These are phyloP conservation scores for Ogataea methanolica DNA, from an alignment of 805 yeast species.

Conservation along the genomic window DNA sequence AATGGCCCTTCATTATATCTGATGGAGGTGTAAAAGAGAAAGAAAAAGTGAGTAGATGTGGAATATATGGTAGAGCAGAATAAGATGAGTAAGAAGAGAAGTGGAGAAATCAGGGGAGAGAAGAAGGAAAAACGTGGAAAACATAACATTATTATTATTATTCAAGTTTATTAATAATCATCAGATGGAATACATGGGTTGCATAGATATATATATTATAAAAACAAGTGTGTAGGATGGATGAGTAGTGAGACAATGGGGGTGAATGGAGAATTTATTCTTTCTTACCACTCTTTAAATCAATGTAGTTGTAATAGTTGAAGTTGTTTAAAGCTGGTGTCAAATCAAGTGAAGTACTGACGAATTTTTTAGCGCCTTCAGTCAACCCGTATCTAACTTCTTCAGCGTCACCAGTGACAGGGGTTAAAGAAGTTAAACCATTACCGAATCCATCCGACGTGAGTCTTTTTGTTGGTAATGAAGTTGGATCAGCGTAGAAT, in stretches of 20 bases:
- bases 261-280: not conserved
- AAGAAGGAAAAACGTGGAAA: no score
- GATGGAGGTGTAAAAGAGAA: not conserved
- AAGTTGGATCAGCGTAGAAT: conserved; percentile 27
- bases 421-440: conserved; percentile 22
- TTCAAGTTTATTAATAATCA: not conserved
- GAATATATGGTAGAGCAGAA: not conserved
- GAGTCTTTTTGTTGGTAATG: conserved; percentile 1
- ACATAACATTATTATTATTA: no score
- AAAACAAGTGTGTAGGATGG: not conserved
- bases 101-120: no score
- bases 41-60: not conserved
- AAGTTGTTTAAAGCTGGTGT: conserved; percentile 28
- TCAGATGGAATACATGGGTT: no score
- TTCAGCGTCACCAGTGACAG: conserved; percentile 15
- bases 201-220: no score
- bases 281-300: conserved; percentile 16
- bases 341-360: conserved; percentile 25
- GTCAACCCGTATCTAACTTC: conserved; percentile 23
- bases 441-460: conserved; percentile 24
- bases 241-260: conserved; percentile 1
- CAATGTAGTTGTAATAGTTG: conserved; percentile 23
- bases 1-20: not conserved
- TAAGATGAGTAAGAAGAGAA: no score
- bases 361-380: conserved; percentile 29